A percentile compares a stretch with the other conserved stretches of the same genome.
Evolutionary conservation across 1,284 basidiomycete genomes (phyloP).

Genomic region (Boletellus deceptivus): DNA sequence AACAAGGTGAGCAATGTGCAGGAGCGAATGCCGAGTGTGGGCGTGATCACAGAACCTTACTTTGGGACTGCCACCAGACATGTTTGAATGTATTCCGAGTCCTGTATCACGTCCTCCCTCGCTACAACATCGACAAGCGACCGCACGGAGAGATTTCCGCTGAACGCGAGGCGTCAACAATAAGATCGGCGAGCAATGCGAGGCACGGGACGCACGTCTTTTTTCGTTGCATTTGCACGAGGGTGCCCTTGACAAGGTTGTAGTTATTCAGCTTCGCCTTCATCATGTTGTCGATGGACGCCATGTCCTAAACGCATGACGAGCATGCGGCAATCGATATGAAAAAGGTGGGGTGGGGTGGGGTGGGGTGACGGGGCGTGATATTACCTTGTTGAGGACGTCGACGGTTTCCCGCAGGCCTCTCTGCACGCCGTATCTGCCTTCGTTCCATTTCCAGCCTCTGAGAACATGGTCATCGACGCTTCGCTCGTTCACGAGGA

Average conservation of each 20-base stretch:
- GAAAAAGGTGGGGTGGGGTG: slow-evolving; percentile 12
- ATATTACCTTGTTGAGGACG: slow-evolving; percentile 70
- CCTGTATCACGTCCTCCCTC: slow-evolving; percentile 77
- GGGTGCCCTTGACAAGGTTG: slow-evolving; percentile 90
- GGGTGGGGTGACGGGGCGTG: slow-evolving; percentile 22
- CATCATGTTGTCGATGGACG: slow-evolving; percentile 85
- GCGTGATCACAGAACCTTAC: slow-evolving; percentile 44
- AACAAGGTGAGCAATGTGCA: slow-evolving; percentile 10
- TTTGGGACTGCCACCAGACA: slow-evolving; percentile 93
- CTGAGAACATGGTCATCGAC: slow-evolving; percentile 81
- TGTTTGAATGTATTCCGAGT: slow-evolving; percentile 94
- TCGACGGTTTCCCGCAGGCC: slow-evolving; percentile 82
- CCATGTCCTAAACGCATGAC: slow-evolving; percentile 68
- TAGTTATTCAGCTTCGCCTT: slow-evolving; percentile 91
- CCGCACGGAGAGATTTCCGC: slow-evolving; percentile 90
- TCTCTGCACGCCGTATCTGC: slow-evolving; percentile 81
- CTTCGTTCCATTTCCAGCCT: slow-evolving; percentile 87
- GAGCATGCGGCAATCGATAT: slow-evolving; percentile 16
- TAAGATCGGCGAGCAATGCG: slow-evolving; percentile 5
- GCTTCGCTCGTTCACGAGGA: slow-evolving; percentile 78
- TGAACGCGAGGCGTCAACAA: slow-evolving; percentile 35
- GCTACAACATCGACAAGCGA: slow-evolving; percentile 86
- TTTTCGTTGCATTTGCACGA: slow-evolving; percentile 94
- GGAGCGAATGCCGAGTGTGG: slow-evolving; percentile 1
- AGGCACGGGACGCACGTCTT: slow-evolving; percentile 60